A percentile compares a stretch with the other conserved stretches of the same genome.
Conservation (phyloP, 257 asterid genomes). For the Verbena officinalis region DNA sequence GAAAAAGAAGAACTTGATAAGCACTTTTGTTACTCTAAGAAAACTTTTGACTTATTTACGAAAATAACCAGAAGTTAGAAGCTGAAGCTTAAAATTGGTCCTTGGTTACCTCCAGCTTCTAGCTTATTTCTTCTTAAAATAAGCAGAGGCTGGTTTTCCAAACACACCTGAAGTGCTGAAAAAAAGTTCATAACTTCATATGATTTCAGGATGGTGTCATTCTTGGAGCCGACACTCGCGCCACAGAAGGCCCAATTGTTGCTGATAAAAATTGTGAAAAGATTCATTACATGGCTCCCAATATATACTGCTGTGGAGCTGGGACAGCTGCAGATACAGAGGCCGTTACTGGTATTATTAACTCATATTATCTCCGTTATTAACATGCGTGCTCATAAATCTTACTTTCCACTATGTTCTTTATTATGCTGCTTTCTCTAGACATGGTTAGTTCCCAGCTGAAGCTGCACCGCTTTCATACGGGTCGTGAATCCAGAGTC, state of each 20-base stretch:
- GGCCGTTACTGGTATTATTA: slow-evolving; percentile 94
- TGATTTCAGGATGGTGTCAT: slow-evolving; percentile 67
- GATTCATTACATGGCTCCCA: slow-evolving; percentile 86
- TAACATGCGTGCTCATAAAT: no score
- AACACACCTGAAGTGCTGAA: no score
- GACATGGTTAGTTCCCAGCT: slow-evolving; percentile 80
- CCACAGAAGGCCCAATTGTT: slow-evolving; percentile 75
- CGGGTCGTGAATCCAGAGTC: slow-evolving; percentile 81
- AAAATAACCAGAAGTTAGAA: no score
- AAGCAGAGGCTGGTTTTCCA: no score
- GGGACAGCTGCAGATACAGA: slow-evolving; percentile 98
- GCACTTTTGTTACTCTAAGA: no score
- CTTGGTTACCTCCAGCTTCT: no score
- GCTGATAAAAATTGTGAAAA: slow-evolving; percentile 91
- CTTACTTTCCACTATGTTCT: background rate
- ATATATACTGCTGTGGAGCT: slow-evolving; percentile 60
- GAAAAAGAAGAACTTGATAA: no score
- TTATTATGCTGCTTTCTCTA: slow-evolving; percentile 33
- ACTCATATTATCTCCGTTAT: no score
- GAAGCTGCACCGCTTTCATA: slow-evolving; percentile 64
- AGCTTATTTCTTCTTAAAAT: no score
- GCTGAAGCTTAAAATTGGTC: no score
- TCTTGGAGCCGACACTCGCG: slow-evolving; percentile 81
- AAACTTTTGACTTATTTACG: no score
- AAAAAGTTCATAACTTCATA: no score